Percentiles rank a stretch among this genome's conserved stretches.
These are phyloP conservation scores for Pelargonium citronellum DNA, from an alignment of 441 rosid genomes.

Conservation along the genomic window DNA sequence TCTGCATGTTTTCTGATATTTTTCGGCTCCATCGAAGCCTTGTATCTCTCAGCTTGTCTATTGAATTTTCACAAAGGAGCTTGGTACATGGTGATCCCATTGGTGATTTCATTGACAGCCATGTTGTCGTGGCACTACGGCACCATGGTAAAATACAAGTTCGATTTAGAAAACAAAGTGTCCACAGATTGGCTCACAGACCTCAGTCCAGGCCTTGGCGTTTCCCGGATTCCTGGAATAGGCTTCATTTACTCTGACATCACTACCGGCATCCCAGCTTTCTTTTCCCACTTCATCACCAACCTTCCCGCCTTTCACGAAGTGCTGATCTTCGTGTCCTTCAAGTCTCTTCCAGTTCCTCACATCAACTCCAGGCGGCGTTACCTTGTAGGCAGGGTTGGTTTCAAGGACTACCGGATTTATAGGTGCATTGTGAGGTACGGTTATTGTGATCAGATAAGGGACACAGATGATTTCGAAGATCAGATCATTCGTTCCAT, in stretches of 20 bases:
- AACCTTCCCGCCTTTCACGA: constrained; percentile 67
- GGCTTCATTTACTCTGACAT: constrained; percentile 52
- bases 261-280: constrained; percentile 55
- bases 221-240: constrained; percentile 56
- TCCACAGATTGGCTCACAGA: constrained; percentile 52
- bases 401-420: constrained; percentile 38
- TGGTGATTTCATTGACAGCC: constrained; percentile 33
- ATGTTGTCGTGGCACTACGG: constrained; percentile 70
- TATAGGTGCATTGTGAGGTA: constrained; percentile 56
- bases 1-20: constrained; percentile 42
- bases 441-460: constrained; percentile 45
- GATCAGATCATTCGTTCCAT: constrained; percentile 45
- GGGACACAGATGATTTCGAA: constrained; percentile 51
- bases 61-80: constrained; percentile 48
- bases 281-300: constrained; percentile 60
- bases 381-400: constrained; percentile 50
- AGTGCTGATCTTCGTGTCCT: constrained; percentile 58
- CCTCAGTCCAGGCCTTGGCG: constrained; percentile 46
- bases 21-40: constrained; percentile 47
- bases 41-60: constrained; percentile 40
- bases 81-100: constrained; percentile 46
- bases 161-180: constrained; percentile 58
- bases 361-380: constrained; percentile 32
- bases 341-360: constrained; percentile 54
- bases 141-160: constrained; percentile 53